A percentile compares a stretch with the other conserved stretches of the same genome.
Conservation (phyloP, 2,329 filamentous ascomycete genomes). For the Fusarium bactridioides region DNA sequence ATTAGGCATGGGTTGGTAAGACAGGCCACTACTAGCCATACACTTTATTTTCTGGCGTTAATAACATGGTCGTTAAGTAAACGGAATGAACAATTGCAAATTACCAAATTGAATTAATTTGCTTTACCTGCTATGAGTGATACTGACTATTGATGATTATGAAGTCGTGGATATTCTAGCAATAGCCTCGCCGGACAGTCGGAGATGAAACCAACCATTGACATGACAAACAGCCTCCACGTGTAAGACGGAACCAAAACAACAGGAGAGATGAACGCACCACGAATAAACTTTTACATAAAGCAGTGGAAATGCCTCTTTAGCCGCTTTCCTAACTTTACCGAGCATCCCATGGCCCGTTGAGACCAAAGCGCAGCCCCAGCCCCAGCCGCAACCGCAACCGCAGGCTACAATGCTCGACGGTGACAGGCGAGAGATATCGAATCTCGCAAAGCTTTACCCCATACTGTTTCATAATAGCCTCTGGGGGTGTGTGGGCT, state of each 20-base stretch:
- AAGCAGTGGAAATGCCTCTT: slow-evolving; percentile 6
- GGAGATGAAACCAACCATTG: slow-evolving; percentile 4
- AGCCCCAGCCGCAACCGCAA: background rate
- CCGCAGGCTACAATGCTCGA: slow-evolving; percentile 17
- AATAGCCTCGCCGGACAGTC: background rate
- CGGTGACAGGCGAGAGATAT: slow-evolving; percentile 41
- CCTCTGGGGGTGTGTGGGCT: slow-evolving; percentile 17
- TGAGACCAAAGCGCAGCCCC: background rate
- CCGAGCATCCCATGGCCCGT: background rate
- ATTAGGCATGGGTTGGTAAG: background rate
- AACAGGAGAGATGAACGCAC: background rate
- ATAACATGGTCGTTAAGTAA: background rate
- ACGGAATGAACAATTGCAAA: background rate
- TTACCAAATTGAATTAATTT: background rate
- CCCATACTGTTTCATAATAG: slow-evolving; percentile 45
- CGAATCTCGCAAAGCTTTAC: slow-evolving; percentile 34
- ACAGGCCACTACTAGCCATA: background rate
- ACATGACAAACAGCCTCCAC: slow-evolving; percentile 5
- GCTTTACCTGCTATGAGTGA: background rate
- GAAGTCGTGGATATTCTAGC: background rate
- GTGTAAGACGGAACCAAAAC: slow-evolving; percentile 15
- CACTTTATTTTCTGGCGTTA: background rate
- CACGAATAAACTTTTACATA: background rate
- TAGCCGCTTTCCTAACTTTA: background rate
- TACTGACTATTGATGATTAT: background rate